Evolutionary conservation across 2,329 filamentous ascomycete genomes (phyloP), one percentile per base, ranked within the genome.

Genomic region (Neospermospora avenae): DNA sequence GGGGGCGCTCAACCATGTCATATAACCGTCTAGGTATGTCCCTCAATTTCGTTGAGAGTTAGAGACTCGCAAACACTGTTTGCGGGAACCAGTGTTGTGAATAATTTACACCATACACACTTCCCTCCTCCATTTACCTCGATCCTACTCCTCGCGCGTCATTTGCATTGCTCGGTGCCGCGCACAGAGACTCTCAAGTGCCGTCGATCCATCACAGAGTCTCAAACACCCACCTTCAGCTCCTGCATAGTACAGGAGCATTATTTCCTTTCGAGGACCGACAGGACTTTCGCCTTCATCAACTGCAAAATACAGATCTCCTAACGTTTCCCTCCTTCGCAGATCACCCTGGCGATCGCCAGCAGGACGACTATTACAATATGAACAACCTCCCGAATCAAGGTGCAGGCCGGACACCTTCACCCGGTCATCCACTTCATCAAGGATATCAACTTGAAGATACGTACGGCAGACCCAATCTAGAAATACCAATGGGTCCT

Each of bases 401-500:
- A 42, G 39, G 39, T 42, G 39, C 49, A 67, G 80, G 82, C 74
- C 84, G 88, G 67, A 85, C 89, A 59, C 90, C 90, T 56, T 95
- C 91, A 49, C 90, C 91, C 35, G 88, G 85, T 52, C 87, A 90
- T 66, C 89, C 88, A 28, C 77, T 88, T 16, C 84, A 84, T 61
- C 84, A 88, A 68, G 84, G 87, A 66, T 96, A 96, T 74, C 90
- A 96, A 72, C 82, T 96, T 49, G 88, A 95, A 46, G 90, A 96
- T 74, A 53, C 64, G 35, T 46, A 57, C 55, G 63, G 65, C 69
- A 75, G 65, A 74, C 77, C 65, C 51, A 86, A 85, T 62, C 78
- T 93, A 54, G 84, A 90, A 67, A 90, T 91, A 72, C 89, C 87
- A 61, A 81, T 84, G 76, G 86, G 83, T 3, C 82, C 83, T 58